phyloP scores from a whole-genome alignment of 73 alveolate genomes.

The Tetrahymena elliotti region DNA sequence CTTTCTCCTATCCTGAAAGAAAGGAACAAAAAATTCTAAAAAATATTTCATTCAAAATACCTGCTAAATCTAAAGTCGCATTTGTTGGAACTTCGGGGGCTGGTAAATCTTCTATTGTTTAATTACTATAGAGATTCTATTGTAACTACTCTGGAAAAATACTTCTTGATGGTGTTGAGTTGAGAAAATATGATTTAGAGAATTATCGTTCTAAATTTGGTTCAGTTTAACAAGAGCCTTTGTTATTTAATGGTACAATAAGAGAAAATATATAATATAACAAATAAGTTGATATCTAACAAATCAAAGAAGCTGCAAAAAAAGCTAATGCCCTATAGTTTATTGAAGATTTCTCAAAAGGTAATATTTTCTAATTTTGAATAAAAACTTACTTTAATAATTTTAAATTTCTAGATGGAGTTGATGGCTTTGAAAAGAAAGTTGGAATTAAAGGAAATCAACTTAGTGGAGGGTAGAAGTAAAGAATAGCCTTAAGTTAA shows the following conservation, averaged over 20 bases:
- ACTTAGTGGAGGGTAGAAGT: conserved; percentile 69
- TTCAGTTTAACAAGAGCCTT: conserved; percentile 66
- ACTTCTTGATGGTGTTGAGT: conserved; percentile 60
- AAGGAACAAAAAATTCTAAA: conserved; percentile 45
- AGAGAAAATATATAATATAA: conserved; percentile 59
- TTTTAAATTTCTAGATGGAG: conserved; percentile 5
- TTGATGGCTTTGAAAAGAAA: conserved; percentile 17
- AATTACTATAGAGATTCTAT: conserved; percentile 64
- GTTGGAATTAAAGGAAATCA: conserved; percentile 46
- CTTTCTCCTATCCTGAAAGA: conserved; percentile 59
- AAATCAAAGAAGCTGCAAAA: conserved; percentile 53
- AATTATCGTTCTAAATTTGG: conserved; percentile 60
- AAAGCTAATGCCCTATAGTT: conserved; percentile 56
- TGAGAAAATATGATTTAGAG: conserved; percentile 57
- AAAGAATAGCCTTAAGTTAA: conserved; percentile 70
- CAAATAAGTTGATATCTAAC: conserved; percentile 5
- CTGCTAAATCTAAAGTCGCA: conserved; percentile 72
- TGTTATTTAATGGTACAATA: conserved; percentile 56
- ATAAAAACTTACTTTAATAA: conserved; percentile 5
- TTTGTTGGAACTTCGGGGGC: conserved; percentile 78
- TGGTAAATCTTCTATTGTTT: conserved; percentile 73
- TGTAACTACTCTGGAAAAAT: conserved; percentile 59
- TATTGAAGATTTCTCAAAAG: conserved; percentile 31
- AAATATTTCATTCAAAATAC: conserved; percentile 49
- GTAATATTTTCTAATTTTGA: conserved; percentile 22